Percentiles rank a stretch among this genome's conserved stretches.
Conservation (phyloP, 2,329 filamentous ascomycete species). For the Fusarium neocosmosporiellum region DNA sequence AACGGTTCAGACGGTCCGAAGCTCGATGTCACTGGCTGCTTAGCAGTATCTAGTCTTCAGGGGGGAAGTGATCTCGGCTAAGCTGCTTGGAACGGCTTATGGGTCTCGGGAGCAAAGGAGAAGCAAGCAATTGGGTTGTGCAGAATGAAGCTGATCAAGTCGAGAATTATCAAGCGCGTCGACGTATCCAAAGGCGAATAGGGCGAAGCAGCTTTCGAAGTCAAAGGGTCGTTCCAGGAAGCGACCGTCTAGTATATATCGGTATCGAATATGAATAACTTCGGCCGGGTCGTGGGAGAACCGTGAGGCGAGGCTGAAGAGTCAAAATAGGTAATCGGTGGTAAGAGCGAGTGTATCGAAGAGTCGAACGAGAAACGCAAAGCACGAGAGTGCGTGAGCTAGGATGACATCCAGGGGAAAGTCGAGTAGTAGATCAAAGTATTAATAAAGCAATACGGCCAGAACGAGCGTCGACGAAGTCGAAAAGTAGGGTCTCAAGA, state of each 20-base stretch:
- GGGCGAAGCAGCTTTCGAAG: conserved; percentile 26
- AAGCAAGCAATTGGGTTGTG: conserved; percentile 35
- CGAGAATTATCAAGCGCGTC: conserved; percentile 37
- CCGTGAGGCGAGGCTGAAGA: conserved; percentile 30
- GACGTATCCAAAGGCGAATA: conserved; percentile 36
- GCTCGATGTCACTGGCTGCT: conserved; percentile 26
- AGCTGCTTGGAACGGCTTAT: conserved; percentile 19
- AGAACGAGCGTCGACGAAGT: conserved; percentile 49
- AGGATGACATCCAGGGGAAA: conserved; percentile 28
- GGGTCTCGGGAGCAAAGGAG: conserved; percentile 29
- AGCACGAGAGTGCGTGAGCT: conserved; percentile 34
- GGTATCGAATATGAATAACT: conserved; percentile 41
- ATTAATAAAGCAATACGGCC: conserved; percentile 46
- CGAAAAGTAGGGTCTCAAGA: conserved; percentile 45
- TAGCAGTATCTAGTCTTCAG: conserved; percentile 21
- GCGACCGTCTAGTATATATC: conserved; percentile 42
- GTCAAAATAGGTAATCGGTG: conserved; percentile 33
- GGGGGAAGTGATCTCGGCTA: conserved; percentile 10
- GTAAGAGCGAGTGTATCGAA: conserved; percentile 44
- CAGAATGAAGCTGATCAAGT: conserved; percentile 35
- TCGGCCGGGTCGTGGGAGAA: conserved; percentile 38
- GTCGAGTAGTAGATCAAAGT: conserved; percentile 45
- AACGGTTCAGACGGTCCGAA: conserved; percentile 16
- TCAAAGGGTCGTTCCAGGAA: conserved; percentile 40
- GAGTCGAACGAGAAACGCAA: conserved; percentile 44